A percentile compares a stretch with the other conserved stretches of the same genome.
phyloP scores from a whole-genome alignment of 352 stramenopile species.

The Pythium diclinum region DNA sequence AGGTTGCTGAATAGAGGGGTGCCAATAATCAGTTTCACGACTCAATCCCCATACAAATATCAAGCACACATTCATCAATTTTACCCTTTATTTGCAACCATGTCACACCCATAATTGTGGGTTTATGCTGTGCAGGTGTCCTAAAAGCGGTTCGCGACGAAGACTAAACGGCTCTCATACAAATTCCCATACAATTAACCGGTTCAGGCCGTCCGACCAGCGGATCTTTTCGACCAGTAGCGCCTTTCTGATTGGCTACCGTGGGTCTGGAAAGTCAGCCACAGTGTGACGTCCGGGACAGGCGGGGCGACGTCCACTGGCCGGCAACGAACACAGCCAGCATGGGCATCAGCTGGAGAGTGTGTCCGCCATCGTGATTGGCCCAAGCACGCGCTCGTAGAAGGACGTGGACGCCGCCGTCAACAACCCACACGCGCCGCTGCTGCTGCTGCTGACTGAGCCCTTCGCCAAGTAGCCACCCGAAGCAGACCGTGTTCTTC shows the following conservation, averaged over 20 bases:
- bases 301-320: slow-evolving; percentile 1
- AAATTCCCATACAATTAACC: slow-evolving; percentile 16
- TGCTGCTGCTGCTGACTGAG: neutral
- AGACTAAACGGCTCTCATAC: slow-evolving; percentile 2
- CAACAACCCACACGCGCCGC: slow-evolving; percentile 1
- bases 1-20: neutral
- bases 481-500: slow-evolving; percentile 19
- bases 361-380: slow-evolving; percentile 1
- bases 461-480: neutral
- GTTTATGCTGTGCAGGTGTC: neutral
- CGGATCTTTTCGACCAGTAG: neutral
- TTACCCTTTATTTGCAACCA: neutral
- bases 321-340: neutral
- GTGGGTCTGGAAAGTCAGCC: neutral
- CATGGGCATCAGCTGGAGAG: slow-evolving; percentile 6
- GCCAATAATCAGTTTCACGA: neutral
- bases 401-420: slow-evolving; percentile 8
- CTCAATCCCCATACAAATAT: neutral
- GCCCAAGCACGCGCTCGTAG: slow-evolving; percentile 6
- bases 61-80: neutral
- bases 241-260: slow-evolving; percentile 9
- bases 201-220: slow-evolving; percentile 8
- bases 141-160: neutral
- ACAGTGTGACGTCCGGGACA: neutral
- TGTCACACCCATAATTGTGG: slow-evolving; percentile 1